Base-by-base conservation (phyloP, 73 alveolate genomes). In the Paramecium caudatum region DNA sequence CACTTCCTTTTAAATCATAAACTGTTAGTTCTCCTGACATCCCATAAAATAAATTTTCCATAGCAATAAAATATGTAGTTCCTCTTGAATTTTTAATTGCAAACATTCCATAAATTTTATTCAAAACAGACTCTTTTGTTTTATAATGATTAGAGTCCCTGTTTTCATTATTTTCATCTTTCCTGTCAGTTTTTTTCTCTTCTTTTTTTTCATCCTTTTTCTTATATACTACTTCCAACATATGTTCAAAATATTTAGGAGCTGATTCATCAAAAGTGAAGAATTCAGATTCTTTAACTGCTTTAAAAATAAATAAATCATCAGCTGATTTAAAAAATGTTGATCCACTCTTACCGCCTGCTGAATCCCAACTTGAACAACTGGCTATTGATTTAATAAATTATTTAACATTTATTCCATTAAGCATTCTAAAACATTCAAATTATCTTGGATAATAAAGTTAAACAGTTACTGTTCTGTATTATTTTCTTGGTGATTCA, bases 301-400 rank as follows among this genome's bases (percentile, higher is more conserved):
- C 68, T 39, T 74, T 74, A 41, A 74, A 74, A 2, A 74, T 45
- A 74, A 74, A 74, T 36, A 74, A 43, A 74, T 74, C 43, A 41
- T 74, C 88, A 12, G 41, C 46, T 41, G 88, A 74, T 21, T 74
- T 74, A 37, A 39, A 43, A n/a, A 74, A 74, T 15, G 88, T 39
- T 39, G 88, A 74, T 3, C 88, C 88, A 74, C 88, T 74, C 10
- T 74, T 74, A 6, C 88, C 88, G 2, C 88, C 88, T 21, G 39
- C 43, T 16, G 88, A 74, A 74, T 74, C 32, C 88, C 88, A 74
- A 41, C 25, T 21, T 17, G 21, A 19, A 45, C 88, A 74, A 74
- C 88, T 74, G 17, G 68, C 43, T 41, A 74, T 74, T 12, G 88
- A 74, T 23, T 41, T 74, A 4, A 74, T 74, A 39, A 74, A 74